A percentile compares a stretch with the other conserved stretches of the same genome.
These are phyloP conservation scores for Acarospora socialis DNA, from an alignment of 2,329 filamentous ascomycete genomes.

Conservation along the genomic window DNA sequence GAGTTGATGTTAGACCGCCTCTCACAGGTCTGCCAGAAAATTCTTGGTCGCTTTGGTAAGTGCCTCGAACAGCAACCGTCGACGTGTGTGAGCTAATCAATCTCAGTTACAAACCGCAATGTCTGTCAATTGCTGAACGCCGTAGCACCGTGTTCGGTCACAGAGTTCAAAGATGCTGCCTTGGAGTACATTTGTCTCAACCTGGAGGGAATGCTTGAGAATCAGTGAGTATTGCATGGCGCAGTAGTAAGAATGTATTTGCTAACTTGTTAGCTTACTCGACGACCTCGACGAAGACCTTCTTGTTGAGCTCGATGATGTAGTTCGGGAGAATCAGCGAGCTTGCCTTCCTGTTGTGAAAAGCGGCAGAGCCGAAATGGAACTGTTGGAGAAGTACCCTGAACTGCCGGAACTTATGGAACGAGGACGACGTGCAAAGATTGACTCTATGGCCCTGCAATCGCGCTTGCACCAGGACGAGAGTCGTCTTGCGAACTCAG, in stretches of 20 bases:
- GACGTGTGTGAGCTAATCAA: slow-evolving; percentile 13
- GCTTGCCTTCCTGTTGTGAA: slow-evolving; percentile 62
- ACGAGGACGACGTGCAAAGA: slow-evolving; percentile 42
- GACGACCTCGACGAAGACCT: slow-evolving; percentile 76
- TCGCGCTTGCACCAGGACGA: slow-evolving; percentile 51
- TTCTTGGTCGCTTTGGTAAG: slow-evolving; percentile 63
- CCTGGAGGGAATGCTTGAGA: slow-evolving; percentile 82
- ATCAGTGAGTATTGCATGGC: slow-evolving; percentile 38
- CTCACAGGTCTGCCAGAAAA: slow-evolving; percentile 74
- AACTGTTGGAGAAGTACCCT: slow-evolving; percentile 31
- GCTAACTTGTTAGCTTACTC: slow-evolving; percentile 40
- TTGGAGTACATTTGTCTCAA: slow-evolving; percentile 87
- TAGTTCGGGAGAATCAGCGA: slow-evolving; percentile 71
- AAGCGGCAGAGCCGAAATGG: slow-evolving; percentile 54
- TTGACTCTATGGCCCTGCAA: slow-evolving; percentile 64
- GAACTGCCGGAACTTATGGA: slow-evolving; percentile 27
- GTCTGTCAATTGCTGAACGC: slow-evolving; percentile 74
- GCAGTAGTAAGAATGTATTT: slow-evolving; percentile 4
- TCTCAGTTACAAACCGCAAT: slow-evolving; percentile 62
- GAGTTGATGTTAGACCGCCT: slow-evolving; percentile 90
- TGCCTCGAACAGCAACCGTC: slow-evolving; percentile 8
- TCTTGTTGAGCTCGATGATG: slow-evolving; percentile 62
- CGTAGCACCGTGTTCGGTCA: slow-evolving; percentile 69
- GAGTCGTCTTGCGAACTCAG: slow-evolving; percentile 44
- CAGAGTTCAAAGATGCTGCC: slow-evolving; percentile 73